phyloP scores from a whole-genome alignment of 306 rosid species.

The Styphnolobium japonicum region DNA sequence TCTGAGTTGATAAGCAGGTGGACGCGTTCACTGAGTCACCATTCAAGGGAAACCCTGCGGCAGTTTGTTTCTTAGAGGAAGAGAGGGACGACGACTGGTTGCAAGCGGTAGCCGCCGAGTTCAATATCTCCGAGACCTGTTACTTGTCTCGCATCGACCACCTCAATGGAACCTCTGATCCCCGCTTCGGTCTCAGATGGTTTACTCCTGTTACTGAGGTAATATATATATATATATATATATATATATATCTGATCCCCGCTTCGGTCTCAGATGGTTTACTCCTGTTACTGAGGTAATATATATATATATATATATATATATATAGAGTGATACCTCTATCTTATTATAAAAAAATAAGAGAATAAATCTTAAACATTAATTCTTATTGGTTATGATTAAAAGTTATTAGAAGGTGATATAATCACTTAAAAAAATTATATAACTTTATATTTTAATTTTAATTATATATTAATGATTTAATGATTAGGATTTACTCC shows the following conservation, averaged over 20 bases:
- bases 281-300: conserved; percentile 66
- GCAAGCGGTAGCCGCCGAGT: conserved; percentile 59
- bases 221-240: too few species aligned
- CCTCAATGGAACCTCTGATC: conserved; percentile 20
- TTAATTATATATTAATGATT: too few species aligned
- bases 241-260: conserved; percentile 46
- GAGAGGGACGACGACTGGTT: conserved; percentile 58
- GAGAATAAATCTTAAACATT: too few species aligned
- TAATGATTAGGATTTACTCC: too few species aligned
- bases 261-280: conserved; percentile 79
- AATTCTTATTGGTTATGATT: too few species aligned
- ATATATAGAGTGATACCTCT: too few species aligned
- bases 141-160: conserved; percentile 37
- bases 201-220: conserved; percentile 75
- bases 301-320: too few species aligned
- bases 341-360: too few species aligned
- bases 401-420: too few species aligned
- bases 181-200: conserved; percentile 74
- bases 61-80: conserved; percentile 64
- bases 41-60: conserved; percentile 79
- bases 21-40: conserved; percentile 69
- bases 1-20: conserved; percentile 38
- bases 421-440: too few species aligned
- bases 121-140: conserved; percentile 52
- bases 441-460: too few species aligned